Base-by-base conservation (phyloP, 2,329 filamentous ascomycete species). In the Malbranchea zuffiana region DNA sequence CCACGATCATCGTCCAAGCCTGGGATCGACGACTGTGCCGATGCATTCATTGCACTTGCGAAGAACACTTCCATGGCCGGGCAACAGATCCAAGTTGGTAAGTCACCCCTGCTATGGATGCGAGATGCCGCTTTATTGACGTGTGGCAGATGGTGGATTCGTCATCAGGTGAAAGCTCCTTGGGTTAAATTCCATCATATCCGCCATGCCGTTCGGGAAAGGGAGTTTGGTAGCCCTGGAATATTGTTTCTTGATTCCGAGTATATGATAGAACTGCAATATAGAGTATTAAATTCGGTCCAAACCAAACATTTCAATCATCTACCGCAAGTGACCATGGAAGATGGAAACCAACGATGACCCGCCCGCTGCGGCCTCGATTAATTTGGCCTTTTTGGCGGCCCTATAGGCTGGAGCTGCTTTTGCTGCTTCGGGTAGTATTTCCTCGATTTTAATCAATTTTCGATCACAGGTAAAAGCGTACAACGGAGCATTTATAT, bases 61-160 rank as follows among this genome's bases (percentile, higher is more conserved):
- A 62, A 66, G 41, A 67, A 66, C 40, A 48, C 55, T 8, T 66
- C 63, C 15, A 63, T 67, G 55, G 67, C 64, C 3, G 64, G 64
- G 29, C 61, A 65, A 41, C 47, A 60, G 16, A 50, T 67, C 35
- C 55, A 58, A 42, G 51, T 66, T 42, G 62, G 63, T 66, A 51
- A 45, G 57, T 45, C 31, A 19, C 10, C 19, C 18, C n/a, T 2
- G 6, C 5, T 12, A 12, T n/a, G 5, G 20, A n/a, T n/a, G n/a
- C n/a, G n/a, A n/a, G n/a, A 24, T 10, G 6, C 13, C 25, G 19
- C 16, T 8, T 33, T 37, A 12, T 26, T 24, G 23, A 19, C 19
- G 5, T 13, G 39, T 6, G 7, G 42, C 37, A 61, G 57, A 60
- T 46, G 51, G 53, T 16, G 57, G 58, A 6, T 55, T 54, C 34